Conservation (phyloP, 2,329 filamentous ascomycete genomes). For the Aspergillus felis region DNA sequence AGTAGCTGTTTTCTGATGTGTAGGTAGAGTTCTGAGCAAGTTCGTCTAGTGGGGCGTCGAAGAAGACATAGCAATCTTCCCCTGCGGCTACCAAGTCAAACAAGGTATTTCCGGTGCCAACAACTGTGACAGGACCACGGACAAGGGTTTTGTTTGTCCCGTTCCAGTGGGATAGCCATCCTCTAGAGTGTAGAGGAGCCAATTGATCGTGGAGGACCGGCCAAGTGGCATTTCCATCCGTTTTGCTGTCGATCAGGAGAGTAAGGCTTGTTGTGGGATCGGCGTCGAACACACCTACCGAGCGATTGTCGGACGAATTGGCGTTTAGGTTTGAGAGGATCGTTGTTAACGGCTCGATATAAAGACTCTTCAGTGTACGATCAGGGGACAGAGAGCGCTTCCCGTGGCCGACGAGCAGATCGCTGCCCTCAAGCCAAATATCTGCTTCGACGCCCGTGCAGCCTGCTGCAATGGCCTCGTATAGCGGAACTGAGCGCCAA, state of each 20-base stretch:
- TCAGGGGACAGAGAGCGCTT: neutral
- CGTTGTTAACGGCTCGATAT: neutral
- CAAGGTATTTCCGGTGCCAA: neutral
- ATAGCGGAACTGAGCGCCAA: slow-evolving; percentile 39
- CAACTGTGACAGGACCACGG: neutral
- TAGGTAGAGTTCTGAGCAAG: neutral
- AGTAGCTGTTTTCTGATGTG: neutral
- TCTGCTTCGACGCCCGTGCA: slow-evolving; percentile 46
- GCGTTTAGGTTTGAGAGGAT: neutral
- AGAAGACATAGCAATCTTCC: neutral
- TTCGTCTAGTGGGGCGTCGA: neutral
- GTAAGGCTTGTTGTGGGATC: neutral
- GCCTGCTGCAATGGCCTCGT: slow-evolving; percentile 37
- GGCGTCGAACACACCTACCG: neutral
- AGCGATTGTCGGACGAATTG: neutral
- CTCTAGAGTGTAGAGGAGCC: neutral
- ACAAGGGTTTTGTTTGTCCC: neutral
- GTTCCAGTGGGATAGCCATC: neutral
- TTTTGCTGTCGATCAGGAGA: neutral
- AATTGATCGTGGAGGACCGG: neutral
- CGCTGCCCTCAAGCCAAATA: slow-evolving; percentile 33
- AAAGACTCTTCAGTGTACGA: neutral
- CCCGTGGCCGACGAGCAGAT: neutral
- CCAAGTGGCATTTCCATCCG: neutral
- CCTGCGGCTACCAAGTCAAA: neutral